These are phyloP conservation scores for Candida stauntonica DNA, from an alignment of 805 yeast species.

Conservation along the genomic window DNA sequence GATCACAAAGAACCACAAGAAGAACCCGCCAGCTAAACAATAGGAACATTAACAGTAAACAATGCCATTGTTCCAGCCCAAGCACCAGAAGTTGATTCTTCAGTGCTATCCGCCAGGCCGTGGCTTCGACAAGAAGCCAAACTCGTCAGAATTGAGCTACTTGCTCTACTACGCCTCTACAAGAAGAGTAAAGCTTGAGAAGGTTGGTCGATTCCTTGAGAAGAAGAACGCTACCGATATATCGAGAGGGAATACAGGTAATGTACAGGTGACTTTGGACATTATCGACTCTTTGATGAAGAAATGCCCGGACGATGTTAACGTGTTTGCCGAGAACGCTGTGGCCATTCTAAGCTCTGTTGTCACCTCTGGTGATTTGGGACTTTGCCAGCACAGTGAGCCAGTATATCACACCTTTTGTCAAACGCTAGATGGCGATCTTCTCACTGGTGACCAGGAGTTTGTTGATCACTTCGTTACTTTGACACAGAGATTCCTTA, in stretches of 20 bases:
- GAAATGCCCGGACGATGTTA: conserved; percentile 78
- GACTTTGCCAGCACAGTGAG: conserved; percentile 50
- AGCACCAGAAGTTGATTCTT: conserved; percentile 83
- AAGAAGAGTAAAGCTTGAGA: conserved; percentile 81
- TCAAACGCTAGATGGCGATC: conserved; percentile 50
- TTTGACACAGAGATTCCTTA: conserved; percentile 29
- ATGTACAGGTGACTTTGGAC: conserved; percentile 74
- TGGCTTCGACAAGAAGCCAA: conserved; percentile 82
- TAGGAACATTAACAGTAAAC: background rate
- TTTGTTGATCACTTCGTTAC: conserved; percentile 46
- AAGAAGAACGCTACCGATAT: conserved; percentile 60
- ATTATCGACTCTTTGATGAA: conserved; percentile 66
- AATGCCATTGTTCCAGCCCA: conserved; percentile 51
- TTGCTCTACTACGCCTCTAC: conserved; percentile 87
- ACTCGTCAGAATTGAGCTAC: conserved; percentile 86
- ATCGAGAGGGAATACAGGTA: conserved; percentile 63
- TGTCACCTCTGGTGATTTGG: conserved; percentile 52
- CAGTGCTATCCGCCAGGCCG: conserved; percentile 94
- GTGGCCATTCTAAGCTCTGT: conserved; percentile 53
- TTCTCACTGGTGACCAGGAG: conserved; percentile 60
- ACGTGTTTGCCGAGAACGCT: conserved; percentile 70
- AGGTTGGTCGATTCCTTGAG: conserved; percentile 68
- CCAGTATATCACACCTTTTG: conserved; percentile 46
- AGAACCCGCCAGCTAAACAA: background rate
- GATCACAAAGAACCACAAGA: background rate